phyloP scores from a whole-genome alignment of 768 basidiomycete species.

The Psilocybe azurescens region DNA sequence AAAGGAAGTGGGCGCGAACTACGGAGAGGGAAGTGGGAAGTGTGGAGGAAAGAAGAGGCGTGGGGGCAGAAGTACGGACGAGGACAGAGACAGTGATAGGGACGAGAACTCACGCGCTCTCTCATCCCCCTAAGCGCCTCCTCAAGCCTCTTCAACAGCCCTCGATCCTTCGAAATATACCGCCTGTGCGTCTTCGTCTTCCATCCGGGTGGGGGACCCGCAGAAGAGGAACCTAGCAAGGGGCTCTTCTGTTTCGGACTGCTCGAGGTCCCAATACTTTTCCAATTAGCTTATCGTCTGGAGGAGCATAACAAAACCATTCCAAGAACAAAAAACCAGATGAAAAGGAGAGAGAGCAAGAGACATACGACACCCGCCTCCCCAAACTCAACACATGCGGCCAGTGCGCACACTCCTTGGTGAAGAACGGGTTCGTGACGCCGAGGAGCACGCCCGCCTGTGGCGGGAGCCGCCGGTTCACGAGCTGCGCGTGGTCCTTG shows the following conservation, averaged over 20 bases:
- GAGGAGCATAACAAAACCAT: no score
- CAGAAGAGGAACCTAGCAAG: conserved; percentile 30
- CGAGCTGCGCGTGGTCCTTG: conserved; percentile 73
- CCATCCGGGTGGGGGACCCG: conserved; percentile 76
- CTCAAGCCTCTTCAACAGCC: conserved; percentile 76
- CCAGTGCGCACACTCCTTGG: conserved; percentile 82
- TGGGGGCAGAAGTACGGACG: background rate
- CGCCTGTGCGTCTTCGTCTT: conserved; percentile 80
- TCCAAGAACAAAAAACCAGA: background rate
- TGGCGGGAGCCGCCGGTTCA: conserved; percentile 83
- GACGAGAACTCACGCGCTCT: conserved; percentile 51
- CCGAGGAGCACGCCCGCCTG: conserved; percentile 79
- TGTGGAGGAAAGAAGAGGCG: no score
- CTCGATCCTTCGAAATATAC: conserved; percentile 84
- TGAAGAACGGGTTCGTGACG: conserved; percentile 89
- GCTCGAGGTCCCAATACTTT: background rate
- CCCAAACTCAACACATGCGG: conserved; percentile 82
- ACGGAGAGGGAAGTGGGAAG: no score
- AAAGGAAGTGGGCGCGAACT: no score
- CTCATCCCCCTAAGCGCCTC: conserved; percentile 53
- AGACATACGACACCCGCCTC: conserved; percentile 46
- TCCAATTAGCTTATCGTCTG: background rate
- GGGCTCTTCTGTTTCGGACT: conserved; percentile 30
- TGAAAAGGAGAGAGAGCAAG: background rate
- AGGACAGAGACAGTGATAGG: background rate